Percentiles rank a stretch among this genome's conserved stretches.
These are phyloP conservation scores for Auxenochlorella pyrenoidosa DNA, from an alignment of 139 green algal genomes.

Conservation along the genomic window DNA sequence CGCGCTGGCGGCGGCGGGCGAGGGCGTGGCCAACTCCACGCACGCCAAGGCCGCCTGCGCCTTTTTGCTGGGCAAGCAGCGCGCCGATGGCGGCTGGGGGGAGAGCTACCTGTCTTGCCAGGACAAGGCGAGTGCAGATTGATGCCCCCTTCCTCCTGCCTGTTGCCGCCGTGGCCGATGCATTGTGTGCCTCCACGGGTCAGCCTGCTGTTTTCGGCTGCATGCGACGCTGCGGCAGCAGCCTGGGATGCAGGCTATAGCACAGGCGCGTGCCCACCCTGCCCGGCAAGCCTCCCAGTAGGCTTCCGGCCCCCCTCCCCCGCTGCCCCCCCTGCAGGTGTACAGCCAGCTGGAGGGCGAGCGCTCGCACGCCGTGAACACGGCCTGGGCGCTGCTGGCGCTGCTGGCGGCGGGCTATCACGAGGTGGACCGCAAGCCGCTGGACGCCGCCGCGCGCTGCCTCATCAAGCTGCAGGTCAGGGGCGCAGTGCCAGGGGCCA, in stretches of 20 bases:
- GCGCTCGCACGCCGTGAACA: constrained; percentile 94
- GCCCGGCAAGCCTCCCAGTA: no score
- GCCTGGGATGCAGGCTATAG: no score
- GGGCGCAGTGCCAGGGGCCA: no score
- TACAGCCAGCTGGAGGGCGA: constrained; percentile 89
- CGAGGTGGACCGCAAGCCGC: constrained; percentile 62
- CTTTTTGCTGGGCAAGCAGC: constrained; percentile 94
- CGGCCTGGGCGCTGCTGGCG: constrained; percentile 93
- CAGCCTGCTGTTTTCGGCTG: no score
- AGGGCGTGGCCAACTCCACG: constrained; percentile 56
- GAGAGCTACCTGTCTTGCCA: constrained; percentile 98
- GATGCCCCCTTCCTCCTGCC: no score
- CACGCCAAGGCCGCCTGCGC: constrained; percentile 52
- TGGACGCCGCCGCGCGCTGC: constrained; percentile 66
- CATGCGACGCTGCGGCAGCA: no score
- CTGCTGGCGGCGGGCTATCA: constrained; percentile 81
- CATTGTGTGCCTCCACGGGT: no score
- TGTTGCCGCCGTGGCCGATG: no score
- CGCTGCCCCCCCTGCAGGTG: constrained; percentile 57
- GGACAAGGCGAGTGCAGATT: constrained; percentile 82
- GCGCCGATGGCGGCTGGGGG: constrained; percentile 93
- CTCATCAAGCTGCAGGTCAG: constrained; percentile 57
- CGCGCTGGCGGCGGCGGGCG: constrained; percentile 79
- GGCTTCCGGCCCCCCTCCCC: background rate
- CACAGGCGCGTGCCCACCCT: no score